Evolutionary conservation across 768 basidiomycete species (phyloP).

Genomic region (Mrakia blollopis): DNA sequence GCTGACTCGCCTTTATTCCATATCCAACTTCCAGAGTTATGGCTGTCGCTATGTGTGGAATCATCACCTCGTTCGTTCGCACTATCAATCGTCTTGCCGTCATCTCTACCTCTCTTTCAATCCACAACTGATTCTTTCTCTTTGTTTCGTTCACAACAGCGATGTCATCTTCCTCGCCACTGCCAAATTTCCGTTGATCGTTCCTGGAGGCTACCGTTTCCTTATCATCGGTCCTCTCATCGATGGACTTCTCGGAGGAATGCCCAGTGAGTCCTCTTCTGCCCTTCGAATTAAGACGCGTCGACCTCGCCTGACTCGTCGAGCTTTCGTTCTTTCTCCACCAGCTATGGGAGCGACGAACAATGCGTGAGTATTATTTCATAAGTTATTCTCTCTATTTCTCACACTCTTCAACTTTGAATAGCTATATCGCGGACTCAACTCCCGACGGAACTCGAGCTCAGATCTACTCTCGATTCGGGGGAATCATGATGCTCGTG

Average conservation of each 20-base stretch:
- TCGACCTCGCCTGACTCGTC: neutral
- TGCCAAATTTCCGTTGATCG: constrained; percentile 59
- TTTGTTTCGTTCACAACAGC: constrained; percentile 46
- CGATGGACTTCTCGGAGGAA: constrained; percentile 31
- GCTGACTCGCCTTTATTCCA: neutral
- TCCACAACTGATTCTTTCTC: constrained; percentile 32
- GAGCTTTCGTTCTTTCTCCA: too few relatives aligned
- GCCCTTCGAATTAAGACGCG: too few relatives aligned
- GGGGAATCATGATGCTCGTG: constrained; percentile 63
- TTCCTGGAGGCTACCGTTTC: constrained; percentile 58
- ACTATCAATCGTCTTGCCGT: constrained; percentile 37
- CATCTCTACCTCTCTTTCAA: neutral
- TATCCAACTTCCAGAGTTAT: constrained; percentile 51
- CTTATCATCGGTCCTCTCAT: constrained; percentile 44
- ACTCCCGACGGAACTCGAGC: constrained; percentile 78
- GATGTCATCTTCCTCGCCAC: constrained; percentile 76
- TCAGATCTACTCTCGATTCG: constrained; percentile 62
- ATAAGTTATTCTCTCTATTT: too few relatives aligned
- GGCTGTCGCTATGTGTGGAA: constrained; percentile 60
- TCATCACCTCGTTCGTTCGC: constrained; percentile 46
- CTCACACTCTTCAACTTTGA: too few relatives aligned
- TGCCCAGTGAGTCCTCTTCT: constrained; percentile 14
- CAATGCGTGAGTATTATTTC: constrained; percentile 14
- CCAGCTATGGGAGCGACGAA: constrained; percentile 22
- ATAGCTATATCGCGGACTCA: constrained; percentile 61